Conservation (phyloP, 2,329 filamentous ascomycete species). For the Penicillium sp. region DNA sequence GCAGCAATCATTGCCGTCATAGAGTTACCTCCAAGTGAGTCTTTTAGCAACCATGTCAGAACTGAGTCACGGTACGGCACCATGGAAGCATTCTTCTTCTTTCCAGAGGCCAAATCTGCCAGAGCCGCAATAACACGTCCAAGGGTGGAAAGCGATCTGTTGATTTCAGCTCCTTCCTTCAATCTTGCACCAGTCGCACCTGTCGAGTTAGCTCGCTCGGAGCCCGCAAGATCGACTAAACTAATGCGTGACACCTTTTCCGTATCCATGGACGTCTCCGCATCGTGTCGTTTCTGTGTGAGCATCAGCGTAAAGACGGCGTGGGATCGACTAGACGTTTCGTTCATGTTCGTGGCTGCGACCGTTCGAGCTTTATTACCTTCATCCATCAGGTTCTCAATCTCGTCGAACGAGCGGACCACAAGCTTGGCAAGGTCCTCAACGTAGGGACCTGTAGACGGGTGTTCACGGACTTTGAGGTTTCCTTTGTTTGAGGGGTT, state of each 20-base stretch:
- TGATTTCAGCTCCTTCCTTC: constrained; percentile 98
- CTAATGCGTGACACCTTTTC: constrained; percentile 99
- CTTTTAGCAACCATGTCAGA: constrained; percentile 94
- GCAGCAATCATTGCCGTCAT: constrained; percentile 99
- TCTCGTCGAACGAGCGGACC: constrained; percentile 90
- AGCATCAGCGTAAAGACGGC: constrained; percentile 96
- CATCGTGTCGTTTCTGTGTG: constrained; percentile 89
- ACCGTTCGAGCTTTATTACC: constrained; percentile 98
- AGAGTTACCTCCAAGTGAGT: constrained; percentile 96
- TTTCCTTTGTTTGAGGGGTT: constrained; percentile 97
- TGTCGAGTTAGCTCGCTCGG: constrained; percentile 94
- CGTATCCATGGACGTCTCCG: constrained; percentile 93
- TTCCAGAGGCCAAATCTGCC: constrained; percentile 84
- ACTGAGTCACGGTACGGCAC: constrained; percentile 98
- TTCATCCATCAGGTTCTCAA: constrained; percentile 98
- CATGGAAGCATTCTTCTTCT: constrained; percentile 74
- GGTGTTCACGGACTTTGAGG: constrained; percentile 95
- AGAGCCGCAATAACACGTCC: constrained; percentile 96
- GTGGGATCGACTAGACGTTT: constrained; percentile 97
- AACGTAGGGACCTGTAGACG: constrained; percentile 95
- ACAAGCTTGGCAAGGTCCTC: constrained; percentile 96
- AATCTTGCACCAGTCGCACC: constrained; percentile 92
- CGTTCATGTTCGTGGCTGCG: constrained; percentile 99
- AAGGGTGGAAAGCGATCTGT: constrained; percentile 91
- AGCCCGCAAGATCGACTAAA: constrained; percentile 95